A percentile compares a stretch with the other conserved stretches of the same genome.
These are phyloP conservation scores for Ascodesmis nigricans DNA, from an alignment of 495 filamentous ascomycete genomes.

Conservation along the genomic window DNA sequence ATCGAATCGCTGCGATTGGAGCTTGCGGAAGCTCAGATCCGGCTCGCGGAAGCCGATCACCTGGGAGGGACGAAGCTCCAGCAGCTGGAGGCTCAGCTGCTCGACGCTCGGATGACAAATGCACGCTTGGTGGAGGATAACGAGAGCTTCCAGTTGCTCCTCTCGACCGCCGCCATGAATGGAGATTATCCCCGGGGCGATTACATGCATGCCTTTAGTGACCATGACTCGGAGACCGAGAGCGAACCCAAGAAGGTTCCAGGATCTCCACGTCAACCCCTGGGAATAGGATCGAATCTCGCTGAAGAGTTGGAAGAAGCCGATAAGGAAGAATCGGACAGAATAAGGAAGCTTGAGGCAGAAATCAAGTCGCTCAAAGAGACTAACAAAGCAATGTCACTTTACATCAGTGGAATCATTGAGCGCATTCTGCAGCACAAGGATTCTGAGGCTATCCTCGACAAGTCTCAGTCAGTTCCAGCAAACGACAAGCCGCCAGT, in stretches of 20 bases:
- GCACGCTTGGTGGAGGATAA: slow-evolving; percentile 95
- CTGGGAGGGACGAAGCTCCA: slow-evolving; percentile 62
- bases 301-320: slow-evolving; percentile 69
- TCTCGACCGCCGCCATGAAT: slow-evolving; percentile 80
- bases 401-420: slow-evolving; percentile 98
- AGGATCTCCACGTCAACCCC: slow-evolving; percentile 16
- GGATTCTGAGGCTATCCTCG: slow-evolving; percentile 79
- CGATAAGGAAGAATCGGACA: slow-evolving; percentile 33
- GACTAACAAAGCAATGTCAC: slow-evolving; percentile 85
- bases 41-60: slow-evolving; percentile 84
- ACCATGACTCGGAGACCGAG: slow-evolving; percentile 20
- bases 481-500: slow-evolving; percentile 63
- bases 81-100: slow-evolving; percentile 66
- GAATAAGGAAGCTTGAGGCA: slow-evolving; percentile 43
- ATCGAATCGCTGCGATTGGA: slow-evolving; percentile 84
- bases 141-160: slow-evolving; percentile 85
- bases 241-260: slow-evolving; percentile 17
- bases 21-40: slow-evolving; percentile 84
- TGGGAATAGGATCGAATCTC: slow-evolving; percentile 37
- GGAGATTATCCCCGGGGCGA: slow-evolving; percentile 77
- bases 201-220: slow-evolving; percentile 36
- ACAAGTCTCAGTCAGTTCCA: slow-evolving; percentile 34
- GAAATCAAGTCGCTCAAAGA: slow-evolving; percentile 71
- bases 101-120: slow-evolving; percentile 83
- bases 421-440: slow-evolving; percentile 81